These are phyloP conservation scores for Maudiozyma saulgeensis DNA, from an alignment of 805 yeast species.

Conservation along the genomic window DNA sequence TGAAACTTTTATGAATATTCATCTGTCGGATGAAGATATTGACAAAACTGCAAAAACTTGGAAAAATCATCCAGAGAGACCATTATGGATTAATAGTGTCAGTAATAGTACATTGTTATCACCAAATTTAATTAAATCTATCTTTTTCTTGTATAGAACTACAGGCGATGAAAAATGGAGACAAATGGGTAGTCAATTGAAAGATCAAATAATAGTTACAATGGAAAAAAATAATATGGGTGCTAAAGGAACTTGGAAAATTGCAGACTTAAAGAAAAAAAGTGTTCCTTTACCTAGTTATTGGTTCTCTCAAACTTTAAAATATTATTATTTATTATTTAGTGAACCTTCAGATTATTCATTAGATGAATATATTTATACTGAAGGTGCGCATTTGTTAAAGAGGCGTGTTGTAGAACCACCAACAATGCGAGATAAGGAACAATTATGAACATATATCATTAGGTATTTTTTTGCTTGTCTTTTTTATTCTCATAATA, in stretches of 20 bases:
- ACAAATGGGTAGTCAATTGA: slow-evolving; percentile 42
- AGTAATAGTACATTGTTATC: slow-evolving; percentile 37
- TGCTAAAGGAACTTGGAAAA: slow-evolving; percentile 33
- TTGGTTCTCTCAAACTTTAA: slow-evolving; percentile 53
- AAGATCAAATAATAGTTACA: slow-evolving; percentile 30
- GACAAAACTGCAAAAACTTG: slow-evolving; percentile 9
- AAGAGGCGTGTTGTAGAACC: slow-evolving; percentile 9
- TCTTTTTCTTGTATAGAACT: slow-evolving; percentile 48
- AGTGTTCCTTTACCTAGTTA: slow-evolving; percentile 33
- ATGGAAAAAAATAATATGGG: slow-evolving; percentile 25
- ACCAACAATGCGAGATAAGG: not conserved
- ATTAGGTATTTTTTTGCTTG: too few species aligned
- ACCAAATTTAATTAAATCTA: slow-evolving; percentile 54
- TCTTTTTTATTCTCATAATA: too few species aligned
- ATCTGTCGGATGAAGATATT: slow-evolving; percentile 6
- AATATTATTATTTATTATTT: slow-evolving; percentile 44
- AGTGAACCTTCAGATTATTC: slow-evolving; percentile 35
- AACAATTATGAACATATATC: not conserved
- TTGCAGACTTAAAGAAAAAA: slow-evolving; percentile 28
- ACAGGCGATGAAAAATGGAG: slow-evolving; percentile 54
- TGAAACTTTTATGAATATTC: slow-evolving; percentile 4
- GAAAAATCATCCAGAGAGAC: slow-evolving; percentile 25
- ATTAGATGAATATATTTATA: slow-evolving; percentile 46
- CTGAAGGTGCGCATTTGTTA: slow-evolving; percentile 57
- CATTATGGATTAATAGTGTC: slow-evolving; percentile 27